A percentile compares a stretch with the other conserved stretches of the same genome.
Evolutionary conservation across 2,329 filamentous ascomycete genomes (phyloP).

Genomic region (Sarocladium kiliense): DNA sequence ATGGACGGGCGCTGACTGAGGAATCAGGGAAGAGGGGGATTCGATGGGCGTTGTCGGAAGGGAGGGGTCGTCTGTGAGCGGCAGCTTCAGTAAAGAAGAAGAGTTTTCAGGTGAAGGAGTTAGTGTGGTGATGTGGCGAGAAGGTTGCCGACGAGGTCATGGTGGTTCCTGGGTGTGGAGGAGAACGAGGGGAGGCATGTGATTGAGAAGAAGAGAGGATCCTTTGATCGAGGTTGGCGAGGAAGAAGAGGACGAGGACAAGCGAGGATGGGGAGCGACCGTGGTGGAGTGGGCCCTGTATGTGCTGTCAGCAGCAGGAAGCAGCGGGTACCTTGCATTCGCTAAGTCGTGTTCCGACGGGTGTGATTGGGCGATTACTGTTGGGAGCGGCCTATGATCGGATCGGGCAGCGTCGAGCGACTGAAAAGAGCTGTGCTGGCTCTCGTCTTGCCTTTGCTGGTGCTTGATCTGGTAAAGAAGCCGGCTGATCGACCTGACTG

Average conservation of each 20-base stretch:
- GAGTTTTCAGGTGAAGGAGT: no score
- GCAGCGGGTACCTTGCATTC: conserved; percentile 1
- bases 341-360: not conserved
- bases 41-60: no score
- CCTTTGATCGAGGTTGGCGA: not conserved
- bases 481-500: no score
- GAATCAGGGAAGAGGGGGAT: no score
- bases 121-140: conserved; percentile 4
- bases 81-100: no score
- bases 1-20: no score
- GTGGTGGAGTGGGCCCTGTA: not conserved
- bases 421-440: no score
- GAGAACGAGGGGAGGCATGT: conserved; percentile 4
- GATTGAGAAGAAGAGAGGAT: not conserved
- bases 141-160: not conserved
- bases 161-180: not conserved
- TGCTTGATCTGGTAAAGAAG: no score
- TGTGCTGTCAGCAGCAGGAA: not conserved
- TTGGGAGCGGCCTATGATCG: not conserved
- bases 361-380: not conserved
- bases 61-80: no score
- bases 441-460: no score
- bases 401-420: not conserved
- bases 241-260: not conserved
- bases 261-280: no score